Conservation (phyloP, 495 filamentous ascomycete genomes). For the Penicillium silybi region DNA sequence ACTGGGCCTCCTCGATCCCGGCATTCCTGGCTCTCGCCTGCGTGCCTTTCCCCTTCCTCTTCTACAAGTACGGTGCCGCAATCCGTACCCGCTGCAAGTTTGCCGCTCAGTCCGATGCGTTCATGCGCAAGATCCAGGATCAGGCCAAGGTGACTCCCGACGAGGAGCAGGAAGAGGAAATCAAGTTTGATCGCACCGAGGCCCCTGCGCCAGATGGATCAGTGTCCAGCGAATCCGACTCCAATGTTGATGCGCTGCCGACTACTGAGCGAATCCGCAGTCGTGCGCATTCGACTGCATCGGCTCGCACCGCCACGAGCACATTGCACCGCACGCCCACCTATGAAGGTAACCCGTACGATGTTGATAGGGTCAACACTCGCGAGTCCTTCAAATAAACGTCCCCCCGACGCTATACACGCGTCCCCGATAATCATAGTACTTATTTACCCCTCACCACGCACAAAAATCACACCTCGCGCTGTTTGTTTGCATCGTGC, state of each 20-base stretch:
- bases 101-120: constrained; percentile 52
- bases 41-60: constrained; percentile 75
- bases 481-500: constrained; percentile 5
- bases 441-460: background rate
- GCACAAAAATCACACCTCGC: background rate
- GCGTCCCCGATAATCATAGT: constrained; percentile 13
- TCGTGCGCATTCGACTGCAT: constrained; percentile 29
- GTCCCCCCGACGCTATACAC: background rate
- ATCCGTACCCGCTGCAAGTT: constrained; percentile 73
- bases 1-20: constrained; percentile 76
- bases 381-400: constrained; percentile 39
- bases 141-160: constrained; percentile 7
- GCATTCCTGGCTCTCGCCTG: constrained; percentile 74
- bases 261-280: constrained; percentile 28
- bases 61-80: constrained; percentile 67
- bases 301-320: constrained; percentile 22
- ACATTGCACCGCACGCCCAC: constrained; percentile 25
- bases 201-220: constrained; percentile 27
- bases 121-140: constrained; percentile 43
- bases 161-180: constrained; percentile 15
- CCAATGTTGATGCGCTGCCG: constrained; percentile 15
- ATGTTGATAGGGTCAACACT: constrained; percentile 45
- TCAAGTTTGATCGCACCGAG: constrained; percentile 39
- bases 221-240: constrained; percentile 25
- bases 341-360: constrained; percentile 45